phyloP scores from a whole-genome alignment of 2,329 filamentous ascomycete genomes.

The Penicillium vulpinum region DNA sequence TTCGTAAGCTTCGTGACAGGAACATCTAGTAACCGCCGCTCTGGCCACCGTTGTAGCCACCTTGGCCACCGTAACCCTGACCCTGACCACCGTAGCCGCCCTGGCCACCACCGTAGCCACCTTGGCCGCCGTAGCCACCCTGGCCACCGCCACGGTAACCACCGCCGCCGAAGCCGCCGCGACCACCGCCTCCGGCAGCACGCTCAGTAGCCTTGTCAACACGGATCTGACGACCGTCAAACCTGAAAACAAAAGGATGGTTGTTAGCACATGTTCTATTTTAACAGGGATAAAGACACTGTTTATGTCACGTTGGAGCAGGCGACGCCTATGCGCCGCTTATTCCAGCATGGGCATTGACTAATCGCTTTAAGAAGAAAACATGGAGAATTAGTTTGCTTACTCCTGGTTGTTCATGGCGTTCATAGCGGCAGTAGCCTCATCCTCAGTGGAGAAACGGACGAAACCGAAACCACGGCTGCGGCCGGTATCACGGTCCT shows the following conservation, averaged over 20 bases:
- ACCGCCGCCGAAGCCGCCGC: slow-evolving; percentile 3
- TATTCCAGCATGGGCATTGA: background rate
- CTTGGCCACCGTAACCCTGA: background rate
- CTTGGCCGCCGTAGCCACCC: slow-evolving; percentile 5
- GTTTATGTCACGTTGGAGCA: background rate
- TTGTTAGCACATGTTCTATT: background rate
- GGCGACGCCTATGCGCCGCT: background rate
- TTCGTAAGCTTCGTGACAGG: slow-evolving; percentile 6
- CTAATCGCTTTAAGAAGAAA: background rate
- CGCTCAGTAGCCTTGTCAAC: slow-evolving; percentile 14
- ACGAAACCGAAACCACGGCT: slow-evolving; percentile 16
- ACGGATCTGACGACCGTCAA: slow-evolving; percentile 10
- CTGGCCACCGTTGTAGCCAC: background rate
- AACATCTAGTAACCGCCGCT: slow-evolving; percentile 8
- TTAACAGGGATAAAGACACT: background rate
- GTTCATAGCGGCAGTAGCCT: slow-evolving; percentile 10
- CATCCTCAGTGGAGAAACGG: slow-evolving; percentile 7
- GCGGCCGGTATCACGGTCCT: slow-evolving; percentile 14
- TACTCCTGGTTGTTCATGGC: slow-evolving; percentile 13
- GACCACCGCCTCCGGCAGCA: slow-evolving; percentile 5
- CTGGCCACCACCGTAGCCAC: slow-evolving; percentile 5
- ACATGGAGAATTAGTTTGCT: background rate
- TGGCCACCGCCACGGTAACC: slow-evolving; percentile 6
- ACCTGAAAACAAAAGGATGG: background rate
- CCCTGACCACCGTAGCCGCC: slow-evolving; percentile 3